Percentiles rank a stretch among this genome's conserved stretches.
Conservation (phyloP, 768 basidiomycete species). For the Strobilomyces confusus region DNA sequence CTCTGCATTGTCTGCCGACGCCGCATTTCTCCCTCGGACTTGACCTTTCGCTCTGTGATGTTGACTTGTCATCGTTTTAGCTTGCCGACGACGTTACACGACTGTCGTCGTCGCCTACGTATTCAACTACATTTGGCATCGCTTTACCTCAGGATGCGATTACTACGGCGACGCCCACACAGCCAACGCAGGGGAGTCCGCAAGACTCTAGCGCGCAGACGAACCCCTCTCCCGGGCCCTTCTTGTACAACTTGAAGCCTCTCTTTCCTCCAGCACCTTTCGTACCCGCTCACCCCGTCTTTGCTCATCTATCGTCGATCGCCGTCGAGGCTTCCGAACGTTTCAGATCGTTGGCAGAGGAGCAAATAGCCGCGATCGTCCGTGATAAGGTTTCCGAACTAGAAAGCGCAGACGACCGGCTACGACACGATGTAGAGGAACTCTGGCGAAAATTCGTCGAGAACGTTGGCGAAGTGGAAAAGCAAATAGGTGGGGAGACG, state of each 20-base stretch:
- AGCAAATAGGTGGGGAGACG: conserved; percentile 29
- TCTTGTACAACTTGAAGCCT: conserved; percentile 52
- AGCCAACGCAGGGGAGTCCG: conserved; percentile 26
- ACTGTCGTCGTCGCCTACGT: conserved; percentile 38
- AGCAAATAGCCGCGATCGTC: conserved; percentile 49
- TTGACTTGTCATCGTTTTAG: conserved; percentile 24
- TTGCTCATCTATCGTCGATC: conserved; percentile 56
- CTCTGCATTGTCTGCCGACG: conserved; percentile 6
- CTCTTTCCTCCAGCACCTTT: conserved; percentile 76
- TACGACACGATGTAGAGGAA: conserved; percentile 55
- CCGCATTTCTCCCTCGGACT: conserved; percentile 5
- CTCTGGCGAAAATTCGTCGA: conserved; percentile 61
- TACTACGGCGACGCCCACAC: conserved; percentile 24
- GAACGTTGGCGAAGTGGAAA: conserved; percentile 42
- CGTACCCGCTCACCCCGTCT: conserved; percentile 69
- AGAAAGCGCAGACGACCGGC: conserved; percentile 47
- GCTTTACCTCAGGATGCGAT: conserved; percentile 33
- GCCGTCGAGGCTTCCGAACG: conserved; percentile 53
- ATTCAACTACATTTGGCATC: conserved; percentile 45
- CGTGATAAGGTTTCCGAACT: conserved; percentile 54
- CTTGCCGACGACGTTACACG: conserved; percentile 20
- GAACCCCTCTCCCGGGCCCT: conserved; percentile 24
- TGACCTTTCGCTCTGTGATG: not conserved
- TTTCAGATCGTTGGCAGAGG: conserved; percentile 55
- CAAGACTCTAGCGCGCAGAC: conserved; percentile 25